These are phyloP conservation scores for Sarcodon aspratus DNA, from an alignment of 768 basidiomycete genomes.

Conservation along the genomic window DNA sequence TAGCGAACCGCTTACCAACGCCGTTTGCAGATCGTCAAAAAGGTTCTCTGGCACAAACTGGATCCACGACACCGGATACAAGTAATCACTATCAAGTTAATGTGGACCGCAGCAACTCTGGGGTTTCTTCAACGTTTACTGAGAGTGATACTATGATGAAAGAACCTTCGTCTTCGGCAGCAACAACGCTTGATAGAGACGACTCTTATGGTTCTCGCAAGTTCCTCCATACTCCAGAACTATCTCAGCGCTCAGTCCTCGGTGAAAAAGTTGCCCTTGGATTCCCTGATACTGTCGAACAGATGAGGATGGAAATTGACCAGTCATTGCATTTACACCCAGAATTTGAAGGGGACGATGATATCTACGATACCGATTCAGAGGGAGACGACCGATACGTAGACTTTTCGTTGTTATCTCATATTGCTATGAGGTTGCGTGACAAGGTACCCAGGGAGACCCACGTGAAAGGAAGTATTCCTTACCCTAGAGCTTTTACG, in stretches of 20 bases:
- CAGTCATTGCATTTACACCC: slow-evolving; percentile 31
- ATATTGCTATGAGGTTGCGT: slow-evolving; percentile 80
- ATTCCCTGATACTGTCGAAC: neutral
- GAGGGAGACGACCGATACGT: slow-evolving; percentile 62
- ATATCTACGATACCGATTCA: slow-evolving; percentile 43
- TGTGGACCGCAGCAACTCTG: neutral
- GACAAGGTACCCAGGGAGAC: slow-evolving; percentile 83
- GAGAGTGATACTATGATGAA: neutral
- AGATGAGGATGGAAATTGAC: slow-evolving; percentile 15
- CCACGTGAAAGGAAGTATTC: slow-evolving; percentile 89
- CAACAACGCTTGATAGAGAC: slow-evolving; percentile 17
- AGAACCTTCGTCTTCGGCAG: slow-evolving; percentile 3
- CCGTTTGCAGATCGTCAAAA: too few species aligned
- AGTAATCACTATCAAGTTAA: neutral
- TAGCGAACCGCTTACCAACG: too few species aligned
- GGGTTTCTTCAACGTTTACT: neutral
- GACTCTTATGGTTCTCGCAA: slow-evolving; percentile 20
- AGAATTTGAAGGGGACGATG: slow-evolving; percentile 36
- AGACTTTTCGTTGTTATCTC: slow-evolving; percentile 78
- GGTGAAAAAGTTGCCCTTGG: slow-evolving; percentile 16
- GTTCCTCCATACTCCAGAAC: slow-evolving; percentile 8
- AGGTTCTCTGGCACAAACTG: too few species aligned
- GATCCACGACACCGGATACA: too few species aligned
- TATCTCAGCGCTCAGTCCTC: slow-evolving; percentile 10
- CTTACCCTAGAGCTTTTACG: slow-evolving; percentile 84